Base-by-base conservation (phyloP, 179 eudicot genomes). In the Corrigiola litoralis region DNA sequence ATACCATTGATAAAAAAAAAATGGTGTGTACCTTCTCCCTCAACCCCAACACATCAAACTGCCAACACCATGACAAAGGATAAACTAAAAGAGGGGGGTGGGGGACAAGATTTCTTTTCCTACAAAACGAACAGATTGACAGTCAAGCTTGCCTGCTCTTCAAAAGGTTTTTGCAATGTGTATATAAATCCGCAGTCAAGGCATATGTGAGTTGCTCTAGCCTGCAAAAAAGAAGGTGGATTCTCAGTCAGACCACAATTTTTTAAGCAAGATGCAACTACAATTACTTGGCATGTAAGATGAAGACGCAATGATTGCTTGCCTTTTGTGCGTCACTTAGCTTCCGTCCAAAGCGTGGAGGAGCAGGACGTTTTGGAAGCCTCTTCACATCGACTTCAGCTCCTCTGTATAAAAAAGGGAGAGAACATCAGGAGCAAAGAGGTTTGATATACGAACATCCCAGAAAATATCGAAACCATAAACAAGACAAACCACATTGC, bases 101-200 rank as follows among this genome's bases (percentile, higher is more conserved):
- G n/a, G n/a, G n/a, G n/a, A n/a, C n/a, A n/a, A n/a, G n/a, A n/a
- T n/a, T n/a, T n/a, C n/a, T n/a, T n/a, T n/a, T n/a, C n/a, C n/a
- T n/a, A n/a, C n/a, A n/a, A n/a, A n/a, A n/a, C n/a, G n/a, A n/a
- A n/a, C n/a, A n/a, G n/a, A n/a, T n/a, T n/a, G n/a, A n/a, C n/a
- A n/a, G n/a, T n/a, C n/a, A n/a, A n/a, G 61, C 85, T 80, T 77
- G 74, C 98, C 92, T 92, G 99, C 17, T 90, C 97, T 2, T 94
- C 99, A 28, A 90, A 94, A 7, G 97, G 80, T 66, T 94, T 94
- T 11, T 40, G 66, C 37, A 94, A 64, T 34, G 87, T 84, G 85
- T 94, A 90, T 33, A 94, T 84, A 84, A 69, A 94, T 61, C 99
- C 99, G 73, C 98, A 94, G 56, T 94, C 99, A 23, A 90, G 85